Conservation (phyloP, 306 rosid genomes). For the Trifolium dubium region DNA sequence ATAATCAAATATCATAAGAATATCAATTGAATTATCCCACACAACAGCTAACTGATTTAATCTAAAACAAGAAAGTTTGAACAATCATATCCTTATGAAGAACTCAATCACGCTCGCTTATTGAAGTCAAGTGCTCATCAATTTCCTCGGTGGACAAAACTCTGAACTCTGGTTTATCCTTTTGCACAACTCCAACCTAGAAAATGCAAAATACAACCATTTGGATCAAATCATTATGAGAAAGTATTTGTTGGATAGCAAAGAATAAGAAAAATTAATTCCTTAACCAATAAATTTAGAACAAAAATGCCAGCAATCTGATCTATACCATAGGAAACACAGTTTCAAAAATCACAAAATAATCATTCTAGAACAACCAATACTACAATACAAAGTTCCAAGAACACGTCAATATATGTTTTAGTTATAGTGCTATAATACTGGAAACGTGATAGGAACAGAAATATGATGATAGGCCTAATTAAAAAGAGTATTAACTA, state of each 20-base stretch:
- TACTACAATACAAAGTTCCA: not conserved
- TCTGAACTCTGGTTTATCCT: slow-evolving; percentile 74
- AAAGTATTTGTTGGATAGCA: not conserved
- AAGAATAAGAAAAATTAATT: not conserved
- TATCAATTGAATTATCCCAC: slow-evolving; percentile 11
- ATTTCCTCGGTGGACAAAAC: slow-evolving; percentile 83
- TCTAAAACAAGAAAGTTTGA: slow-evolving; percentile 25
- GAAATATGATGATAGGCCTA: not conserved
- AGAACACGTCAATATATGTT: not conserved
- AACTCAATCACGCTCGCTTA: slow-evolving; percentile 91
- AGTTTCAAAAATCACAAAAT: not conserved
- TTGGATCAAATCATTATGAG: not conserved
- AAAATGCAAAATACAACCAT: slow-evolving; percentile 30
- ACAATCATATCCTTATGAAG: slow-evolving; percentile 31
- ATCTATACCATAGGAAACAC: not conserved
- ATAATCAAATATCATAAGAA: slow-evolving; percentile 32
- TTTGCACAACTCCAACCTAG: slow-evolving; percentile 89
- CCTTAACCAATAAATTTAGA: not conserved
- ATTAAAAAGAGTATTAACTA: not conserved
- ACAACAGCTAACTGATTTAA: slow-evolving; percentile 24
- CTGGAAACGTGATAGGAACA: not conserved
- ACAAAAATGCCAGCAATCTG: not conserved
- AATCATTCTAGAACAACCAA: not conserved
- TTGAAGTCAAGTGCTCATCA: slow-evolving; percentile 97
- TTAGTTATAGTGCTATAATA: slow-evolving; percentile 3